Base-by-base conservation (phyloP, 495 filamentous ascomycete species). In the Talaromyces liani region DNA sequence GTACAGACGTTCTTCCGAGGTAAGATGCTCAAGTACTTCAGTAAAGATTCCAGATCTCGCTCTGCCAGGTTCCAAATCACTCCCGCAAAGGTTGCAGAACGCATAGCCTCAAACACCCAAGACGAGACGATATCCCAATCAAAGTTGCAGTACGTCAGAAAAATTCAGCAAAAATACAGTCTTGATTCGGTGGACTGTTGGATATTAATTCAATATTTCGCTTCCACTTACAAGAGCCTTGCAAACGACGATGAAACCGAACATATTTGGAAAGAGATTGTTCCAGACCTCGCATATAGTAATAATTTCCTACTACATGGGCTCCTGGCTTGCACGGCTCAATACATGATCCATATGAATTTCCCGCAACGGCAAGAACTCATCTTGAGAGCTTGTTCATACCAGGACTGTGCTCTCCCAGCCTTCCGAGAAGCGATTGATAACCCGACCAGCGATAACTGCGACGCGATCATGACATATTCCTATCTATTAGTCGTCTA, bases 401-500 rank as follows among this genome's bases (percentile, higher is more conserved):
- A 74, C 63, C 75, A 78, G 49, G 66, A 71, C 12, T 24, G 57
- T 12, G 77, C 73, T 2, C 63, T 77, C 58, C 72, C 75, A 3
- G 49, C 54, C 2, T 79, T 77, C 59, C 68, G 71, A 4, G 27
- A 60, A 14, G 75, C 69, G 12, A 74, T 73, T 6, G 39, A 62
- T 8, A 53, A 69, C n/a, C 58, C 65, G 1, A 64, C 66, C 2
- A 29, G 47, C 1, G 24, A 72, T 3, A 76, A 75, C 22, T 73
- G 74, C 62, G 61, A 77, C 16, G 73, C 77, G 1, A 61, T 77
- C 6, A 57, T 79, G n/a, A 66, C 68, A 58, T 77, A 76, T 39
- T 65, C 71, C 2, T 74, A 72, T 55, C 22, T 76, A 4, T 63
- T 74, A 7, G 73, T 80, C 65, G 71, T 81, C 65, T 70, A 66